Conservation (phyloP, 1,284 basidiomycete species). For the Cutaneotrichosporon daszewskae region DNA sequence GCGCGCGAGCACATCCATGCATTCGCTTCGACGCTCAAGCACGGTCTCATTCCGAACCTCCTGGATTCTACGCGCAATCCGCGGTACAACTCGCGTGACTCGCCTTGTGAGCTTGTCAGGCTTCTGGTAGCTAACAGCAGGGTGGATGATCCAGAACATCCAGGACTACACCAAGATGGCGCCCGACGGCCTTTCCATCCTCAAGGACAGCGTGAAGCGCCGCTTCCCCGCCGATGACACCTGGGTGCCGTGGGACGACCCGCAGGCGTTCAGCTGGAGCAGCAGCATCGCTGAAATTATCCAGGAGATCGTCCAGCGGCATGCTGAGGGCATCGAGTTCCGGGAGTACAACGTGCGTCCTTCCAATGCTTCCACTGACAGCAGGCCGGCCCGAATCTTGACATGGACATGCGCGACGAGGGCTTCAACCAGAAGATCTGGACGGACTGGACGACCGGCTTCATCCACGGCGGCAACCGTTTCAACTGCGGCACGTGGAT, state of each 20-base stretch:
- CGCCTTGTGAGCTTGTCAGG: constrained; percentile 14
- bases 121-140: neutral
- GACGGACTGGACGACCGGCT: constrained; percentile 90
- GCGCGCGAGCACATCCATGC: constrained; percentile 83
- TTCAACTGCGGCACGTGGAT: constrained; percentile 71
- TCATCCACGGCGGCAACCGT: constrained; percentile 81
- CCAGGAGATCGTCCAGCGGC: constrained; percentile 92
- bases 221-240: constrained; percentile 90
- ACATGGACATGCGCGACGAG: constrained; percentile 84
- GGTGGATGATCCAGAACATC: constrained; percentile 97
- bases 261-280: constrained; percentile 70
- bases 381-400: constrained; percentile 80
- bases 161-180: constrained; percentile 85
- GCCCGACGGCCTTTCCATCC: constrained; percentile 74
- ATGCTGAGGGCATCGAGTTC: constrained; percentile 88
- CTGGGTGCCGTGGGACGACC: constrained; percentile 88
- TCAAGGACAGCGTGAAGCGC: constrained; percentile 75
- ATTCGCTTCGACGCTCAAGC: constrained; percentile 71
- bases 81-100: constrained; percentile 54
- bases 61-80: constrained; percentile 79
- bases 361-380: constrained; percentile 5
- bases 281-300: constrained; percentile 85
- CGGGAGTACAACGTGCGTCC: constrained; percentile 70
- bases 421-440: constrained; percentile 92
- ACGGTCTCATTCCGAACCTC: constrained; percentile 87